Evolutionary conservation across 202 grass and related monocot genomes (phyloP).

Genomic region (Eragrostis tef): DNA sequence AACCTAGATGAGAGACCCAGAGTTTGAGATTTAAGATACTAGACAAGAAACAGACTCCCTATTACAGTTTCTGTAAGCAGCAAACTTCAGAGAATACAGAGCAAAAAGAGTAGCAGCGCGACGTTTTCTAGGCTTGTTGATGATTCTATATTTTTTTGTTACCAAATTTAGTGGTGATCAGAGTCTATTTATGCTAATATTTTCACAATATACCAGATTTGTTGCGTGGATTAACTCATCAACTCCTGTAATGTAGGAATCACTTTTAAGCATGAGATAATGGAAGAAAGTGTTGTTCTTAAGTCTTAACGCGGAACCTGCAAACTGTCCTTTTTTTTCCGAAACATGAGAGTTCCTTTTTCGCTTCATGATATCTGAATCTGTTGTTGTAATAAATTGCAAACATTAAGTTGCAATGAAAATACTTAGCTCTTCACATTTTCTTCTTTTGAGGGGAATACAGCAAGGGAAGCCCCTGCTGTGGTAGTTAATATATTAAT

Average conservation of each 20-base stretch:
- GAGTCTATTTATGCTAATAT: slow-evolving; percentile 7
- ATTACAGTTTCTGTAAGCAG: no score
- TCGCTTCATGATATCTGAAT: neutral
- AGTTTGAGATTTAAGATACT: no score
- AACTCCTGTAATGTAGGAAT: neutral
- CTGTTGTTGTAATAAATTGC: slow-evolving; percentile 1
- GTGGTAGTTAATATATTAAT: no score
- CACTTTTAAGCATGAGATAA: neutral
- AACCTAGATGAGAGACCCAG: no score
- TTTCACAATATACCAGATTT: neutral
- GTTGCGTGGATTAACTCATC: neutral
- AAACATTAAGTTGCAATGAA: neutral
- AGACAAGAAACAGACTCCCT: no score
- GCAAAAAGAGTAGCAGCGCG: no score
- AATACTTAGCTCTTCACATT: neutral
- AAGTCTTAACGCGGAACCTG: neutral
- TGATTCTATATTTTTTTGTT: neutral
- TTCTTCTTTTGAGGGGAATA: no score
- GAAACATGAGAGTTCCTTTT: neutral
- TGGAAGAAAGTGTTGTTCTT: neutral
- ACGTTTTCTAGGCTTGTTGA: no score
- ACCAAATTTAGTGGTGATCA: neutral
- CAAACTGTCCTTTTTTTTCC: neutral
- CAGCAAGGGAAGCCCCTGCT: no score
- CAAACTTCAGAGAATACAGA: no score